phyloP scores from a whole-genome alignment of 805 yeast species.

The Middelhovenomyces tepae region DNA sequence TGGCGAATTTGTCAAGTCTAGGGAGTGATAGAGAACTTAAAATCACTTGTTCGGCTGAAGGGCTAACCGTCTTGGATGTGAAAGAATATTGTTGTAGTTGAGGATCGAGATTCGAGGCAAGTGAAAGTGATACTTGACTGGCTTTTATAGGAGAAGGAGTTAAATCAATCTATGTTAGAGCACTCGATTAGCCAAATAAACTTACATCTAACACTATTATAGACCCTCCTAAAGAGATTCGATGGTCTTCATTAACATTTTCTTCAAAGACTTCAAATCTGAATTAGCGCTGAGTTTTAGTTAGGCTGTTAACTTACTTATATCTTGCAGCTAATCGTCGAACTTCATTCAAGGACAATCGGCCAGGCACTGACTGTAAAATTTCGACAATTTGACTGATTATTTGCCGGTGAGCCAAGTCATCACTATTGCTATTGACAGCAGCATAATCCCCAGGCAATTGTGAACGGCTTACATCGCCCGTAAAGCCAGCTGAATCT shows the following conservation, averaged over 20 bases:
- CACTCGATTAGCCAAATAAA: neutral
- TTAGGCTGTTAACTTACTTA: conserved; percentile 13
- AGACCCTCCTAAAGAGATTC: conserved; percentile 31
- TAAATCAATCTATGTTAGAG: conserved; percentile 18
- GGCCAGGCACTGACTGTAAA: conserved; percentile 27
- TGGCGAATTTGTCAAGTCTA: conserved; percentile 26
- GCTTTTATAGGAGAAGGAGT: conserved; percentile 6
- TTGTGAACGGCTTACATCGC: too few species aligned
- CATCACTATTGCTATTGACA: conserved; percentile 1
- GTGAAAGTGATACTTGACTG: conserved; percentile 1
- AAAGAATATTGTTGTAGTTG: conserved; percentile 16
- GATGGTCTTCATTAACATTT: conserved; percentile 20
- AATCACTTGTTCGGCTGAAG: conserved; percentile 20
- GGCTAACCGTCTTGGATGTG: conserved; percentile 17
- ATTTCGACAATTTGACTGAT: conserved; percentile 14
- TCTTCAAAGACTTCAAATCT: conserved; percentile 33
- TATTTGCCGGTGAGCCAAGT: neutral
- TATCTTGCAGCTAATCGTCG: conserved; percentile 24
- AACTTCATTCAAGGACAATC: conserved; percentile 28
- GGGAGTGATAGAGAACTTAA: conserved; percentile 22
- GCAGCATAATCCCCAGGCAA: conserved; percentile 2
- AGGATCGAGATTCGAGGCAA: conserved; percentile 1
- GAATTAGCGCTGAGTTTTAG: neutral
- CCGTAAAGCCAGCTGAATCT: too few species aligned
- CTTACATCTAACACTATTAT: conserved; percentile 29